Evolutionary conservation across 2,329 filamentous ascomycete genomes (phyloP), one percentile per base, ranked within the genome.

Genomic region (Claviceps maximensis): DNA sequence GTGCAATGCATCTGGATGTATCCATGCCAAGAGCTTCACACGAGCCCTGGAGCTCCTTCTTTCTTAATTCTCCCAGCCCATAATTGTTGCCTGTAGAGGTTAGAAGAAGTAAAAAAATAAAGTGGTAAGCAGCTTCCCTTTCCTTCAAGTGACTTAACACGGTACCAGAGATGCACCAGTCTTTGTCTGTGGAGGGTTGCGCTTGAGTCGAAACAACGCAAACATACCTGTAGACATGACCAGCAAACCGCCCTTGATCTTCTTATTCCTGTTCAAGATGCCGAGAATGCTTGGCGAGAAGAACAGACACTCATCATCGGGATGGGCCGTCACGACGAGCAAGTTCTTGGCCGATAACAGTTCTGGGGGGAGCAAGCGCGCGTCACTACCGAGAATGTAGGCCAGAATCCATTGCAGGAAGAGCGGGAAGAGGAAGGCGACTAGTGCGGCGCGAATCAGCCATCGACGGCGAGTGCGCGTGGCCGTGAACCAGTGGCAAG

Each of bases 221-320:
- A n/a, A 53, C 57, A 17, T 45, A 62, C 60, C 60, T 13, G 58
- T 63, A 41, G 68, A 71, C 58, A 69, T 64, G 47, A 63, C 64
- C 27, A 59, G 52, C 56, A 67, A 45, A 0, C 60, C 60, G 0
- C 64, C 64, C 10, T 55, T 61, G 10, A 61, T 55, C 1, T 51
- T 49, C 45, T 47, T 61, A 49, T 65, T 63, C n/a, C 62, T 52
- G 44, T 62, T 62, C 47, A 67, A 56, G 9, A 66, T 57, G 29
- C 63, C 64, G 36, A 67, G 49, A 7, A 66, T 64, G 52, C 58
- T 63, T 2, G 64, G 64, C 4, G 65, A 54, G 45, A 66, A 66
- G 53, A 66, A 67, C 6, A 66, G 60, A 29, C 64, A 67, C 57
- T 75, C 75, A 8, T 70, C 67, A 36, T 68, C 68, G 15, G 64